Evolutionary conservation across 805 yeast genomes (phyloP).

Genomic region (Aciculoconidium aculeatum): DNA sequence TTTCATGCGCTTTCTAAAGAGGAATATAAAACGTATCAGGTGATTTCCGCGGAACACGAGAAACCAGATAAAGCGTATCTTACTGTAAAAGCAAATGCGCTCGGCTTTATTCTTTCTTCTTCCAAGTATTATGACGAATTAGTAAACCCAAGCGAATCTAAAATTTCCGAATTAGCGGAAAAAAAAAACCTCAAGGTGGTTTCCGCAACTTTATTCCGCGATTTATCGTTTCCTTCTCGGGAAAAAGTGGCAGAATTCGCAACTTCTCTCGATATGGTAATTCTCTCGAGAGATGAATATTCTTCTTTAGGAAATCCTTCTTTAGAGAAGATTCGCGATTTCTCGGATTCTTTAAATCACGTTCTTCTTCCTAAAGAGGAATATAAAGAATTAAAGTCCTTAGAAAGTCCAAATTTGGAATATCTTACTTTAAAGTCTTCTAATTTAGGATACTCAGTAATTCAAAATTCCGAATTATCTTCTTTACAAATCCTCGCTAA

Average conservation of each 20-base stretch:
- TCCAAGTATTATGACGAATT: constrained; percentile 26
- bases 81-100: constrained; percentile 28
- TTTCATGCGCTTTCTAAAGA: constrained; percentile 8
- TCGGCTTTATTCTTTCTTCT: constrained; percentile 28
- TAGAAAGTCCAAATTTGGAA: constrained; percentile 19
- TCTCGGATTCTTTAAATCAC: constrained; percentile 12
- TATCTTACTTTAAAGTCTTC: constrained; percentile 23
- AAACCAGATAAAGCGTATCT: constrained; percentile 30
- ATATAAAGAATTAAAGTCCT: background rate
- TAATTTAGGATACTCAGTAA: constrained; percentile 12
- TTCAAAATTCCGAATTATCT: too few species aligned
- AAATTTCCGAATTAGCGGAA: too few species aligned
- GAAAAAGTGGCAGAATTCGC: too few species aligned
- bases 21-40: constrained; percentile 11
- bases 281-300: constrained; percentile 6
- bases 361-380: constrained; percentile 5
- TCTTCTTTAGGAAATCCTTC: constrained; percentile 12
- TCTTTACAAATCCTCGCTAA: too few species aligned
- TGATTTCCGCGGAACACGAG: constrained; percentile 20
- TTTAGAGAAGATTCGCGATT: constrained; percentile 10
- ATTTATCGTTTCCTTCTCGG: too few species aligned
- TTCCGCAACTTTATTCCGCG: too few species aligned
- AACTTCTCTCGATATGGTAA: constrained; percentile 7
- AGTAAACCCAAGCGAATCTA: too few species aligned
- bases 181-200: too few species aligned